Evolutionary conservation across 495 filamentous ascomycete species (phyloP), one percentile per base, ranked within the genome.

Genomic region (Penicillium coffeae): DNA sequence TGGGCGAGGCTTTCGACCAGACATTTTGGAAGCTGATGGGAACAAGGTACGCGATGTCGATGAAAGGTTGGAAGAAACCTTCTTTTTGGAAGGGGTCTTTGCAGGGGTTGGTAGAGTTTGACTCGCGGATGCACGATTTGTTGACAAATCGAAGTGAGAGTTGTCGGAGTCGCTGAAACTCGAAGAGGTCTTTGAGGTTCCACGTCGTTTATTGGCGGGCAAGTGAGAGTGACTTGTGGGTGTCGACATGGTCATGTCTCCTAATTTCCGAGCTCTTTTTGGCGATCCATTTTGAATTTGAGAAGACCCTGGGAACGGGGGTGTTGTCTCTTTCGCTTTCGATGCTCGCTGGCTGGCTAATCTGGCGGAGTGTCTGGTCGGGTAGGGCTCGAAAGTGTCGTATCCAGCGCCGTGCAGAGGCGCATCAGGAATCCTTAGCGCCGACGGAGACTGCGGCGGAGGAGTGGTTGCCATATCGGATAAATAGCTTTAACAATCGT

Each of bases 31-130:
- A 42, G 74, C 74, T 12, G 82, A 75, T 33, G 80, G 76, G 61
- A 95, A 96, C 1, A 98, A 72, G 47, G 82, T 82, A 55, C 90
- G 87, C 15, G 89, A 83, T 25, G 90, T 79, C 9, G 79, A 66
- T 38, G 76, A 74, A 40, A 89, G 70, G 20, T 83, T 77, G 27
- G 71, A 70, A 46, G 77, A 71, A 3, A 79, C 69, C 6, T 81
- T 80, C 51, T 84, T 82, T 44, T 80, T 79, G 1, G 93, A 58
- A 16, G 60, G 93, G 2, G 92, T 96, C 68, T 95, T 98, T 40
- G 81, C 82, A 9, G 93, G 93, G 9, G 93, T 97, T 3, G 90
- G 91, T 40, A 96, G 77, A 73, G 88, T 70, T 8, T 69, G 56
- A 12, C 56, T 58, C 49, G 61, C 52, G 38, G 63, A 65, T 42